Evolutionary conservation across 495 filamentous ascomycete genomes (phyloP).

Genomic region (Neurospora discreta): DNA sequence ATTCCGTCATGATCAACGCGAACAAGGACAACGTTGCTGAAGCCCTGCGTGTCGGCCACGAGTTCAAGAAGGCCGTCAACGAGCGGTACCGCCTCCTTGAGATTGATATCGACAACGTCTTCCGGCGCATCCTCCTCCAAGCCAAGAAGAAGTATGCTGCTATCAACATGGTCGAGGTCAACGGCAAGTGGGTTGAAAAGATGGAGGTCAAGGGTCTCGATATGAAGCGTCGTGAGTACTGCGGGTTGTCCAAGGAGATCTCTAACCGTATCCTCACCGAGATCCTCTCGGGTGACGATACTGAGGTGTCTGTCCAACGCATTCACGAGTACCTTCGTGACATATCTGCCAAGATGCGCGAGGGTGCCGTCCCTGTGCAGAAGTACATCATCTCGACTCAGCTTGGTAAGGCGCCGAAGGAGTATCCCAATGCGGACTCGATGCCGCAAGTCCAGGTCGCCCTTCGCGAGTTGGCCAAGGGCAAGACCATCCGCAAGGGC

Average conservation of each 20-base stretch:
- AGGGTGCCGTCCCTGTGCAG: not conserved
- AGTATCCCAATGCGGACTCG: conserved; percentile 82
- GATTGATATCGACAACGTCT: conserved; percentile 97
- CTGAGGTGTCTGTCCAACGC: conserved; percentile 74
- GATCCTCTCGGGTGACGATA: conserved; percentile 86
- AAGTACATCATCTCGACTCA: conserved; percentile 72
- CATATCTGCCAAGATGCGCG: conserved; percentile 68
- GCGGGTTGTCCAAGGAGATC: conserved; percentile 83
- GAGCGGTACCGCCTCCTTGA: conserved; percentile 82
- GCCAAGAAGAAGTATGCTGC: conserved; percentile 99
- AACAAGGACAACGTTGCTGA: conserved; percentile 90
- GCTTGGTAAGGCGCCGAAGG: conserved; percentile 83
- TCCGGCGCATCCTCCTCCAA: conserved; percentile 83
- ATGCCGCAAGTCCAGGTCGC: conserved; percentile 99
- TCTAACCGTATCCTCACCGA: conserved; percentile 77
- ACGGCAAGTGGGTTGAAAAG: conserved; percentile 85
- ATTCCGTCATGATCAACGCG: conserved; percentile 99
- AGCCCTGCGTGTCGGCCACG: conserved; percentile 71
- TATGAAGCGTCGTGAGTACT: conserved; percentile 96
- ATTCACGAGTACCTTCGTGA: conserved; percentile 88
- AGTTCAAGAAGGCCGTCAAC: conserved; percentile 63
- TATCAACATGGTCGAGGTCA: conserved; percentile 79
- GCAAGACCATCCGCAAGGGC: conserved; percentile 78
- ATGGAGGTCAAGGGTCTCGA: conserved; percentile 97
- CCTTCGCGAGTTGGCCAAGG: conserved; percentile 72